Conservation (phyloP, 2,329 filamentous ascomycete species). For the Epichloe uncinata region DNA sequence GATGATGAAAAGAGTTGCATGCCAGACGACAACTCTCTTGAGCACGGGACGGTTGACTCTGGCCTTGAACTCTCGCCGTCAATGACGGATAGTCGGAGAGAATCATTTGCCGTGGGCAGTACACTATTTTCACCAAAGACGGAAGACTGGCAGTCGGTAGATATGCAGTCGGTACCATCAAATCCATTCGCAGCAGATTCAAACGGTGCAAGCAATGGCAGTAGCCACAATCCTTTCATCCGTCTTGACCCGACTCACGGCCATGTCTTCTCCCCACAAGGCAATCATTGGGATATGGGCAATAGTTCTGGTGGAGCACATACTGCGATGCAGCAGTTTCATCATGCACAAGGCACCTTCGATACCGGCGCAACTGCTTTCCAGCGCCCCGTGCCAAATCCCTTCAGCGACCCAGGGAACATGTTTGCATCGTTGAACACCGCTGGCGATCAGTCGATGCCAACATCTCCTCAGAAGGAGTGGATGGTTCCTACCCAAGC, state of each 20-base stretch:
- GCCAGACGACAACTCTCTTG: conserved; percentile 46
- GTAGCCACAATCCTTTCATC: conserved; percentile 51
- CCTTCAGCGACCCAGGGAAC: conserved; percentile 40
- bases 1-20: conserved; percentile 44
- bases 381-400: conserved; percentile 38
- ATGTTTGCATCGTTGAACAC: conserved; percentile 39
- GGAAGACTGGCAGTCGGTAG: conserved; percentile 49
- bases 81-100: conserved; percentile 48
- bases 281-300: conserved; percentile 48
- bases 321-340: conserved; percentile 58
- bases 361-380: conserved; percentile 41
- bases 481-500: conserved; percentile 38
- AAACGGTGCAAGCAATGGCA: conserved; percentile 37
- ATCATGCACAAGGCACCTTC: conserved; percentile 42
- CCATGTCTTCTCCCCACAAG: conserved; percentile 25
- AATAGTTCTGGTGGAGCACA: conserved; percentile 56
- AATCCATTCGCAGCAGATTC: conserved; percentile 48
- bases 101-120: conserved; percentile 44
- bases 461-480: conserved; percentile 44
- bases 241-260: conserved; percentile 42
- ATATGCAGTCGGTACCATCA: conserved; percentile 50
- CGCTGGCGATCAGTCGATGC: conserved; percentile 34
- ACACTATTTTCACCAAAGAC: conserved; percentile 52
- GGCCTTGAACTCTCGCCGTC: conserved; percentile 49
- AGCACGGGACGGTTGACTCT: conserved; percentile 45